Conservation (phyloP, 1,284 basidiomycete genomes). For the Pyrrhoderma lamaoense region DNA sequence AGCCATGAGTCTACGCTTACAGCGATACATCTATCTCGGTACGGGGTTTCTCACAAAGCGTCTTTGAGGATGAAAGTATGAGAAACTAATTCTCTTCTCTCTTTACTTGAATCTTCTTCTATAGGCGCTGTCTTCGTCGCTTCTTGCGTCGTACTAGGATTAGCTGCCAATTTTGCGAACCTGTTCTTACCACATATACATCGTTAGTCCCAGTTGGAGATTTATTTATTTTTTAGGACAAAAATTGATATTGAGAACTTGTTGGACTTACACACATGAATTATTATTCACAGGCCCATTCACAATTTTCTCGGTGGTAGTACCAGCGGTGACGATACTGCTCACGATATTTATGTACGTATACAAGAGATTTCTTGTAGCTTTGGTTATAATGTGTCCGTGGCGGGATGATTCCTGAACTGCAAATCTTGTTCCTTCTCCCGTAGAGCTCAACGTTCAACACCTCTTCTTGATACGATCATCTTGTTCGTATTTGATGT, state of each 20-base stretch:
- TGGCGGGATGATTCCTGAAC: too few relatives aligned
- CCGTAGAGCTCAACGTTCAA: slow-evolving; percentile 60
- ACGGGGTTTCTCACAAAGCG: neutral
- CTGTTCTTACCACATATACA: slow-evolving; percentile 58
- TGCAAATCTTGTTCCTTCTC: neutral
- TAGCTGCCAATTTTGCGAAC: slow-evolving; percentile 56
- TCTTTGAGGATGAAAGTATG: neutral
- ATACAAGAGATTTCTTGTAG: neutral
- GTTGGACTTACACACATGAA: slow-evolving; percentile 9
- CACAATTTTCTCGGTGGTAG: slow-evolving; percentile 56
- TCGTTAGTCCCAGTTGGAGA: too few relatives aligned
- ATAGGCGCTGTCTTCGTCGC: slow-evolving; percentile 53
- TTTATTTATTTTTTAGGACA: neutral
- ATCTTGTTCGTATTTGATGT: slow-evolving; percentile 47
- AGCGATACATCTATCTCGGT: slow-evolving; percentile 6
- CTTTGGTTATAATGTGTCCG: neutral
- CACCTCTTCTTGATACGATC: slow-evolving; percentile 53
- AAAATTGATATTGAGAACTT: slow-evolving; percentile 2
- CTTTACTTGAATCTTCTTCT: neutral
- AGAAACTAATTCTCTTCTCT: neutral
- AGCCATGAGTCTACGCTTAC: slow-evolving; percentile 4
- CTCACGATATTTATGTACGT: slow-evolving; percentile 47
- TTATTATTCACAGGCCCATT: slow-evolving; percentile 45
- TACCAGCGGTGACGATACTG: slow-evolving; percentile 57
- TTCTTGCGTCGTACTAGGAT: slow-evolving; percentile 58